Conservation (phyloP, 1,284 basidiomycete genomes). For the Gymnopus androsaceus region DNA sequence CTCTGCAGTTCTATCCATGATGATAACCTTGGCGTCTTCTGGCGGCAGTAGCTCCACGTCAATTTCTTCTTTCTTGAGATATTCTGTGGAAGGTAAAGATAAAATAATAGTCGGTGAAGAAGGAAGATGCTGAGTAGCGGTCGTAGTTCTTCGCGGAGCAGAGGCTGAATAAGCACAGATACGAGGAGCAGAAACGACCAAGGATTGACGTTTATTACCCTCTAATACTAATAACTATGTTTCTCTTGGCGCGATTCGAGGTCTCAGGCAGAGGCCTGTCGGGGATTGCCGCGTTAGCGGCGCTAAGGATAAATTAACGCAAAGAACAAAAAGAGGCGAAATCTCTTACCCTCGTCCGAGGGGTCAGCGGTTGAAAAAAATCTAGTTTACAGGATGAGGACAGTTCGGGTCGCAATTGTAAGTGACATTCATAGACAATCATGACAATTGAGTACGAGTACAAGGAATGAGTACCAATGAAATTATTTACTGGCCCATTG, state of each 20-base stretch:
- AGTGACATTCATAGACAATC: too few species aligned
- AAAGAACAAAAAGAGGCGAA: background rate
- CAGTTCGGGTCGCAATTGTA: too few species aligned
- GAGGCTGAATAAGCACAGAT: slow-evolving; percentile 25
- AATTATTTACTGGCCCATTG: too few species aligned
- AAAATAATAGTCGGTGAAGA: slow-evolving; percentile 44
- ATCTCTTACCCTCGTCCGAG: slow-evolving; percentile 73
- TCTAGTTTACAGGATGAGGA: slow-evolving; percentile 82
- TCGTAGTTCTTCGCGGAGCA: slow-evolving; percentile 28
- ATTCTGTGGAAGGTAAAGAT: slow-evolving; percentile 46
- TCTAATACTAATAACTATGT: too few species aligned
- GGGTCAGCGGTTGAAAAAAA: slow-evolving; percentile 85
- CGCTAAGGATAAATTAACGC: too few species aligned
- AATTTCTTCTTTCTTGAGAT: slow-evolving; percentile 56
- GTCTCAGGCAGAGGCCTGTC: too few species aligned
- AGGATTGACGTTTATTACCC: background rate
- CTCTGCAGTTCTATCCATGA: slow-evolving; percentile 75
- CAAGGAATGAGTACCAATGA: too few species aligned
- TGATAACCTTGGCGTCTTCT: slow-evolving; percentile 48
- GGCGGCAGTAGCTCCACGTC: slow-evolving; percentile 52
- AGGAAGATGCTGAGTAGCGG: slow-evolving; percentile 35
- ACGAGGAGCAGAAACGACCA: background rate
- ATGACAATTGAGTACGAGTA: too few species aligned
- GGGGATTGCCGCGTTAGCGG: too few species aligned
- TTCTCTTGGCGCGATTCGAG: too few species aligned